Evolutionary conservation across 2,329 filamentous ascomycete genomes (phyloP), one percentile per base, ranked within the genome.

Genomic region (Myriosclerotinia curreyana): DNA sequence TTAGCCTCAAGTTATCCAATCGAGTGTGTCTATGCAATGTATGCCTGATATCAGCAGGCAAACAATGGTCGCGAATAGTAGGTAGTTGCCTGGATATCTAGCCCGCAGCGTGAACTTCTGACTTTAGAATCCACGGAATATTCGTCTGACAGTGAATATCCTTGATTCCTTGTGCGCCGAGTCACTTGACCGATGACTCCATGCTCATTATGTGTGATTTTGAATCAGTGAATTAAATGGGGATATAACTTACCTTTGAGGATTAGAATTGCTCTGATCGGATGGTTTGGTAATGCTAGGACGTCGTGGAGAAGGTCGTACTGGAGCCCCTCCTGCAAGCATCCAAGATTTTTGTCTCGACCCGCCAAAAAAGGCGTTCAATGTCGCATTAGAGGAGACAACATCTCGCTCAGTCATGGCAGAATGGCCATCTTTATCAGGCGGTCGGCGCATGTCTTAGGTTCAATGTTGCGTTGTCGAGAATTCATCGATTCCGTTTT

Each of bases 311-410:
- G 72, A 72, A 46, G 74, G 73, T 50, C 70, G 71, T 36, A 74
- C 69, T 52, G 71, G 64, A 65, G 66, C 58, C 59, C 66, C 68
- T 60, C 65, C 62, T 51, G 66, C 70, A 22, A 64, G 61, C 74
- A 76, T 76, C 75, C 75, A 76, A 61, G 74, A 69, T 63, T 73
- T 75, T 64, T 71, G 70, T 61, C 70, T 63, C 34, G 68, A 66
- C 14, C 72, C 70, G 64, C 74, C 73, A 58, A 76, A 71, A 46
- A 76, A 65, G 11, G 73, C 66, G 58, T 76, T 74, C 36, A 76
- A 65, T 6, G 74, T 75, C 25, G 68, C 71, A 69, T 76, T 76
- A 14, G 74, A 73, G 3, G 71, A 69, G 38, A 73, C 71, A 12
- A 76, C 69, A 53, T 75, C 71, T 42, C 67, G 67, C 28, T 73